A percentile compares a stretch with the other conserved stretches of the same genome.
These are phyloP conservation scores for Kluyveromyces dobzhanskii DNA, from an alignment of 805 yeast genomes.

Conservation along the genomic window DNA sequence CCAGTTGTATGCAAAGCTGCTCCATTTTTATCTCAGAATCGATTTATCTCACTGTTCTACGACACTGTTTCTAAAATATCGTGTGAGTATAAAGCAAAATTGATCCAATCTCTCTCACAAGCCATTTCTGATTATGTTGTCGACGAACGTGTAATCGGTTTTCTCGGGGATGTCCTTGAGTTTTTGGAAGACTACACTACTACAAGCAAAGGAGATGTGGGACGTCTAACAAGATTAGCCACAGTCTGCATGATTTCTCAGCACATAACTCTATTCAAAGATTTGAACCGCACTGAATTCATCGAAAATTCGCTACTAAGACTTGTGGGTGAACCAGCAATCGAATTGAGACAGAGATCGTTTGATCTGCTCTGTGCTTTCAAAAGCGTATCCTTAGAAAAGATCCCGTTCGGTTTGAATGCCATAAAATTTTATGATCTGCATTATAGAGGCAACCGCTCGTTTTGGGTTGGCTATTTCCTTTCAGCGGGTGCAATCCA, in stretches of 20 bases:
- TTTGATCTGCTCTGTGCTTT: conserved; percentile 13
- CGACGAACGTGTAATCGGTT: neutral
- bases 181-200: conserved; percentile 69
- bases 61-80: conserved; percentile 6
- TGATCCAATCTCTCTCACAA: conserved; percentile 9
- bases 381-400: conserved; percentile 22
- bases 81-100: conserved; percentile 14
- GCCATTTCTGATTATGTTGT: neutral
- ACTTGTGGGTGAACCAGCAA: conserved; percentile 57
- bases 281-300: conserved; percentile 5
- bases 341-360: conserved; percentile 36
- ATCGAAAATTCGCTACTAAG: conserved; percentile 38
- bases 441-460: conserved; percentile 12
- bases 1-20: conserved; percentile 12
- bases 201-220: conserved; percentile 88
- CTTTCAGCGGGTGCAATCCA: conserved; percentile 51
- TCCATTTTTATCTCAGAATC: conserved; percentile 9
- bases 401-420: conserved; percentile 20
- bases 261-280: conserved; percentile 16
- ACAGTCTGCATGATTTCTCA: conserved; percentile 35
- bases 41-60: conserved; percentile 7
- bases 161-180: conserved; percentile 15
- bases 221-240: conserved; percentile 57
- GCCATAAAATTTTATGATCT: conserved; percentile 11
- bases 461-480: conserved; percentile 49